Conservation (phyloP, 1,139 yeast genomes). For the Sugiyamaella xylanicola region DNA sequence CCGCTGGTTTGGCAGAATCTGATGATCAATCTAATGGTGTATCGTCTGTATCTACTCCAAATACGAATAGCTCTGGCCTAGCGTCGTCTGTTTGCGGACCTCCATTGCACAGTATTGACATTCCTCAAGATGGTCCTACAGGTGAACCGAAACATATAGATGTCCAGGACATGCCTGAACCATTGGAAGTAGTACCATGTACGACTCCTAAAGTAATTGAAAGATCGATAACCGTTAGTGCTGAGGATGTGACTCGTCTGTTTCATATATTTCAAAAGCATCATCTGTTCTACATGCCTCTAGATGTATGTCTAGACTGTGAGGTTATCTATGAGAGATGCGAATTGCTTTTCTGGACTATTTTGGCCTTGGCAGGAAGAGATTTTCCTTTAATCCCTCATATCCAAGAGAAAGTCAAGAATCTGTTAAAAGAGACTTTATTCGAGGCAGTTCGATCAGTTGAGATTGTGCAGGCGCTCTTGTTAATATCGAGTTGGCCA, state of each 20-base stretch:
- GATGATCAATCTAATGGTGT: background rate
- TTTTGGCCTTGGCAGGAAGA: conserved; percentile 15
- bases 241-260: conserved; percentile 17
- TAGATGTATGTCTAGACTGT: conserved; percentile 20
- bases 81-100: background rate
- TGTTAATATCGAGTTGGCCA: conserved; percentile 20
- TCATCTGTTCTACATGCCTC: conserved; percentile 15
- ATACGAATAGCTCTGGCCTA: background rate
- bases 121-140: conserved; percentile 7
- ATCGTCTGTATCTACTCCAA: background rate
- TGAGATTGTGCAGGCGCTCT: conserved; percentile 20
- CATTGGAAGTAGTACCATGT: conserved; percentile 16
- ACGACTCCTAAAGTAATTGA: background rate
- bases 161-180: conserved; percentile 14
- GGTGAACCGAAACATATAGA: background rate
- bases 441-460: conserved; percentile 18
- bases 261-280: conserved; percentile 16
- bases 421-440: conserved; percentile 4
- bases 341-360: conserved; percentile 21
- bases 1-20: background rate
- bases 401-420: conserved; percentile 12
- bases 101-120: background rate
- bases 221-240: background rate
- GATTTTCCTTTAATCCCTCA: conserved; percentile 12
- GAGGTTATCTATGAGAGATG: conserved; percentile 16